Conservation (phyloP, 2,329 filamentous ascomycete genomes). For the Fusarium sp. region DNA sequence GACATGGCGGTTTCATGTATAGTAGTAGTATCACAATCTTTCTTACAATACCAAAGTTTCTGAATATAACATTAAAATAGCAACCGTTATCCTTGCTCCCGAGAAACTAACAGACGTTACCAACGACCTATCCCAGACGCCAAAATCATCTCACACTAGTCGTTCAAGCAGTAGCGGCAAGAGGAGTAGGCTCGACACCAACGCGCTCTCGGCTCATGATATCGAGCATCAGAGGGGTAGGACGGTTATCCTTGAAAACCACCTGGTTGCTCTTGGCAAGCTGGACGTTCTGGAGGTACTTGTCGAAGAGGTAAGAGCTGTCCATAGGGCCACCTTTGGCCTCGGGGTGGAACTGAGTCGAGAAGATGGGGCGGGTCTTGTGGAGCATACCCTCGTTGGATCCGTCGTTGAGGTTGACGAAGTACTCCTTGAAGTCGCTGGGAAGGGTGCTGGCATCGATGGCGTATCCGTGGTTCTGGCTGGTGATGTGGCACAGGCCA, state of each 20-base stretch:
- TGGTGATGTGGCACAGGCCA: conserved; percentile 97
- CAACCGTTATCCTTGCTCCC: conserved; percentile 18
- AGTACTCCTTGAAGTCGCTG: conserved; percentile 95
- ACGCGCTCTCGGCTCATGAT: conserved; percentile 94
- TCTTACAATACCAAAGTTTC: not conserved
- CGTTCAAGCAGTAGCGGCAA: conserved; percentile 59
- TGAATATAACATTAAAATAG: not conserved
- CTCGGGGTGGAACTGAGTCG: conserved; percentile 98
- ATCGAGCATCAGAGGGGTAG: conserved; percentile 87
- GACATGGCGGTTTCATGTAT: not conserved
- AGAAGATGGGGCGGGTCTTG: conserved; percentile 95
- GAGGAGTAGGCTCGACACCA: conserved; percentile 75
- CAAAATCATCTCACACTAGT: conserved; percentile 22
- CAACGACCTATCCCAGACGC: conserved; percentile 29
- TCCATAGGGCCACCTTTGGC: conserved; percentile 97
- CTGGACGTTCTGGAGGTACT: conserved; percentile 89
- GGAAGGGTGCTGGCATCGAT: conserved; percentile 86
- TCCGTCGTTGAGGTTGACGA: conserved; percentile 96
- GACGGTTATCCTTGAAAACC: conserved; percentile 85
- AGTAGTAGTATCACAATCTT: not conserved
- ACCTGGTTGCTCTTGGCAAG: conserved; percentile 87
- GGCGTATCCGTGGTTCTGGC: conserved; percentile 98
- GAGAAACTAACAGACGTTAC: conserved; percentile 17
- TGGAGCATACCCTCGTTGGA: conserved; percentile 98
- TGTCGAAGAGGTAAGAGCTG: conserved; percentile 95